phyloP scores from a whole-genome alignment of 306 rosid genomes.

The Carpinus viminea region DNA sequence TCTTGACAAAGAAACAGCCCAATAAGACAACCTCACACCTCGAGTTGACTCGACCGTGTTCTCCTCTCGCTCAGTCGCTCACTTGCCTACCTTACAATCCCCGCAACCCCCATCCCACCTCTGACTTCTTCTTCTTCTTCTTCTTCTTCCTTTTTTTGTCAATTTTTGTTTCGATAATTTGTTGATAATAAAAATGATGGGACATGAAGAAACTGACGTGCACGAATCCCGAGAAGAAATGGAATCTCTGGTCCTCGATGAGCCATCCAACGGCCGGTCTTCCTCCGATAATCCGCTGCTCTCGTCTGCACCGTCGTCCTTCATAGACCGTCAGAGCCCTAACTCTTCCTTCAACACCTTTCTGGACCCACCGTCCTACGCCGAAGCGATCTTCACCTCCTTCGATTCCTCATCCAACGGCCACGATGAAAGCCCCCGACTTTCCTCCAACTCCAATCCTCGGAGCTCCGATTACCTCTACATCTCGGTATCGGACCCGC shows the following conservation, averaged over 20 bases:
- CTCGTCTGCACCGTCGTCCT: constrained; percentile 24
- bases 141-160: not conserved
- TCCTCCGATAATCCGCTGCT: constrained; percentile 33
- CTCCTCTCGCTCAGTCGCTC: not conserved
- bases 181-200: constrained; percentile 32
- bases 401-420: constrained; percentile 50
- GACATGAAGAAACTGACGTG: constrained; percentile 19
- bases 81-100: constrained; percentile 15
- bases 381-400: constrained; percentile 73
- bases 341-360: constrained; percentile 41
- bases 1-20: not conserved
- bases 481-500: constrained; percentile 80
- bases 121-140: not conserved
- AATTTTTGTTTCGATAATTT: too few relatives aligned
- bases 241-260: constrained; percentile 51
- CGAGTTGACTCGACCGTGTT: constrained; percentile 16
- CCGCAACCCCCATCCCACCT: not conserved
- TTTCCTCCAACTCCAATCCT: constrained; percentile 37
- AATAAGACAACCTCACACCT: not conserved
- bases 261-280: constrained; percentile 32
- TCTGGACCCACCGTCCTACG: constrained; percentile 71
- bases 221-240: constrained; percentile 38
- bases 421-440: constrained; percentile 28
- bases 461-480: constrained; percentile 53
- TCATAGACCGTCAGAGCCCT: constrained; percentile 28